Percentiles rank a stretch among this genome's conserved stretches.
Conservation (phyloP, 208 protist species). For the Leishmania lainsoni region DNA sequence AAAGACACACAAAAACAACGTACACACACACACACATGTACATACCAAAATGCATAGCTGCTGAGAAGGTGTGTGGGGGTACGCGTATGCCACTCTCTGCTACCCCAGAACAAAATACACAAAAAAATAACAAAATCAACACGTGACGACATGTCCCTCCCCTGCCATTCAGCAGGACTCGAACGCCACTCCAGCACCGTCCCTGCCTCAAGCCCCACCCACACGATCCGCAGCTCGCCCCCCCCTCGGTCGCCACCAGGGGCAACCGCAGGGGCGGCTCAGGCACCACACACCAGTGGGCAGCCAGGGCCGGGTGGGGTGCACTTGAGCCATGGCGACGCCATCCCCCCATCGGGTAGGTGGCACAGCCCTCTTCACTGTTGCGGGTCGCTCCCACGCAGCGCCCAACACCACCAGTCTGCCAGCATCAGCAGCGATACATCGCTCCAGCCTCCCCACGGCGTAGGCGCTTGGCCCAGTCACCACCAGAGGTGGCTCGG, state of each 20-base stretch:
- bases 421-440: neutral
- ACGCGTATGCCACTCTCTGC: slow-evolving; percentile 43
- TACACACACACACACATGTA: neutral
- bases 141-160: neutral
- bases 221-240: neutral
- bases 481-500: neutral
- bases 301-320: neutral
- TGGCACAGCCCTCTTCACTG: neutral
- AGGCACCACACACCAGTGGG: neutral
- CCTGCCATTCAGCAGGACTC: neutral
- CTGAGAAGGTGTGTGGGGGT: slow-evolving; percentile 77
- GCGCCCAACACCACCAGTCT: neutral
- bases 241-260: too few species aligned
- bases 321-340: neutral
- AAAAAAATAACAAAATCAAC: neutral
- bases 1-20: neutral
- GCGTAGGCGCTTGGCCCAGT: neutral
- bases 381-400: neutral
- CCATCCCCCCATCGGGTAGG: neutral
- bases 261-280: neutral
- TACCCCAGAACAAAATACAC: neutral
- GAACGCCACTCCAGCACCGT: neutral
- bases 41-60: neutral
- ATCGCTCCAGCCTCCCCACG: neutral
- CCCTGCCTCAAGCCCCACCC: neutral